These are phyloP conservation scores for Fusarium sp. DNA, from an alignment of 2,329 filamentous ascomycete species.

Conservation along the genomic window DNA sequence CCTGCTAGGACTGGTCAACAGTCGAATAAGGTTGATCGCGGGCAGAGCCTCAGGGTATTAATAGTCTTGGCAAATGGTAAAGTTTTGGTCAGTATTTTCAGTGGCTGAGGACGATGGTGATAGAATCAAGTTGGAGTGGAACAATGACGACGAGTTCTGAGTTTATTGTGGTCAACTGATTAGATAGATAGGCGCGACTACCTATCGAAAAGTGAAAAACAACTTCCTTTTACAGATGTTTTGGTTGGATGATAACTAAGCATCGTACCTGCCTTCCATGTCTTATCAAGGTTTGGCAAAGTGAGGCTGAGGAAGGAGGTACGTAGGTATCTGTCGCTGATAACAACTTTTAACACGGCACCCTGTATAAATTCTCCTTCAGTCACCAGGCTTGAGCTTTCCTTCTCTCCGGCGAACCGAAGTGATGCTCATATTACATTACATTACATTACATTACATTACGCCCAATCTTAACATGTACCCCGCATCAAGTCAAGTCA, in stretches of 20 bases:
- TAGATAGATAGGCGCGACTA: slow-evolving; percentile 4
- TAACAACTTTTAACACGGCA: background rate
- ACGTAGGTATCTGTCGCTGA: background rate
- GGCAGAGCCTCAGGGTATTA: slow-evolving; percentile 23
- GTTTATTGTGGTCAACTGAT: slow-evolving; percentile 1
- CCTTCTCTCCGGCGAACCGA: slow-evolving; percentile 1
- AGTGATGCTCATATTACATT: background rate
- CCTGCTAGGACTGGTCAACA: slow-evolving; percentile 1
- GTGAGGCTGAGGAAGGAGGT: slow-evolving; percentile 6
- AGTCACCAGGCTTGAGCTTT: slow-evolving; percentile 1
- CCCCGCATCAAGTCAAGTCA: background rate
- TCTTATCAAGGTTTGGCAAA: slow-evolving; percentile 21
- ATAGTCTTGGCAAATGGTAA: background rate
- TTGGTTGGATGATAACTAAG: slow-evolving; percentile 16
- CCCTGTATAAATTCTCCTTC: background rate
- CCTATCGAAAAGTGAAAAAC: slow-evolving; percentile 2
- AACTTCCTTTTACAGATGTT: slow-evolving; percentile 8
- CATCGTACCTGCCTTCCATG: background rate
- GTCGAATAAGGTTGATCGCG: slow-evolving; percentile 17
- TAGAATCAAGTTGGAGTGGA: background rate
- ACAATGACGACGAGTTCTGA: background rate
- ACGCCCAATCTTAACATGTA: background rate
- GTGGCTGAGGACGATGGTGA: background rate
- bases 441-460: slow-evolving; percentile 23
- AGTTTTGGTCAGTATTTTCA: background rate